Evolutionary conservation across 148 eudicot genomes (phyloP), one percentile per base, ranked within the genome.

Genomic region (Limonium bicolor): DNA sequence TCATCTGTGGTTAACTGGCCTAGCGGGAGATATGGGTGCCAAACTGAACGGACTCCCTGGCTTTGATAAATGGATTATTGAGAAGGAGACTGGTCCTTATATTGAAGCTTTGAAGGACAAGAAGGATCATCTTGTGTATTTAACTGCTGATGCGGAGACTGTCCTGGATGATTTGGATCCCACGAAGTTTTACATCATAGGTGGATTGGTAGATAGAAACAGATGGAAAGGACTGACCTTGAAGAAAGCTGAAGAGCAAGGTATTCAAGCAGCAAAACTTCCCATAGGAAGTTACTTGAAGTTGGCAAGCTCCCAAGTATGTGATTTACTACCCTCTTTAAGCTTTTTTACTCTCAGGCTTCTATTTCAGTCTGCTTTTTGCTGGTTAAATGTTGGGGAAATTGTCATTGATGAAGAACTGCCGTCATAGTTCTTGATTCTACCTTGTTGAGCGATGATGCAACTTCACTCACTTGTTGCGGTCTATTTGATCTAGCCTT

Each of bases 171-270:
- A 77, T 55, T 64, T 88, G 16, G 92, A 84, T 57, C 69, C 60
- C 25, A 72, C 48, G 29, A 73, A 78, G 45, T 61, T 80, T 47
- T 88, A 88, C 56, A 88, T 88, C 31, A 67, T 88, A 33, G 97
- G 97, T 41, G 97, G 97, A 27, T 61, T 90, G 52, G 97, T 90
- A 48, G 97, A 90, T 70, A 64, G 97, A 16, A 90, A 90, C 47
- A 63, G 97, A 12, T 90, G 86, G 87, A 90, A 90, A 70, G 97
- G 97, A 32, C 27, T 84, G 51, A 84, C 97, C 51, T 55, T 77
- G 81, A 80, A 84, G 58, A 90, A 90, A 68, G 95, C 97, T 47
- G 34, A 60, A 39, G 97, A 90, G 41, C 87, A 90, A 59, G 88
- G 86, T 30, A 80, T 90, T 32, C 80, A 76, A 58, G 70, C 95